Percentiles rank a stretch among this genome's conserved stretches.
These are phyloP conservation scores for Fusarium sp. DNA, from an alignment of 2,329 filamentous ascomycete species.

Conservation along the genomic window DNA sequence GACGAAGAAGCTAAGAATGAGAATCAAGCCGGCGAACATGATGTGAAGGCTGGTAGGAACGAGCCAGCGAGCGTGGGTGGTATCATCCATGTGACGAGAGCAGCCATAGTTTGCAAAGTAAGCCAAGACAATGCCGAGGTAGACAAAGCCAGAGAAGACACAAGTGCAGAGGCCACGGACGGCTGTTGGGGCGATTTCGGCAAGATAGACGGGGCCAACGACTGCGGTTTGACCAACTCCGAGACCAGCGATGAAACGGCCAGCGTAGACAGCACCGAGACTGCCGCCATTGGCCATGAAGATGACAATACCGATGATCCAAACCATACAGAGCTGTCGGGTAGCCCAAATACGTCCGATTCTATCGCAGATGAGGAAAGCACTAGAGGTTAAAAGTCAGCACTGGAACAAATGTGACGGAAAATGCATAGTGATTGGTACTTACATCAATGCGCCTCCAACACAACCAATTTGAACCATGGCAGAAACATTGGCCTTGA, in stretches of 20 bases:
- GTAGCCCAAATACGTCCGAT: conserved; percentile 27
- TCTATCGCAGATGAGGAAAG: conserved; percentile 18
- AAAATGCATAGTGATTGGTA: accelerated
- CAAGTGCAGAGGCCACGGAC: conserved; percentile 35
- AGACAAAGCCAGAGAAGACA: conserved; percentile 32
- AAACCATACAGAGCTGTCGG: conserved; percentile 12
- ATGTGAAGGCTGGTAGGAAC: conserved; percentile 33
- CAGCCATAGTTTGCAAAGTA: conserved; percentile 37
- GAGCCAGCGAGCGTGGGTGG: conserved; percentile 25
- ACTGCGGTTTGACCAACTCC: conserved; percentile 36
- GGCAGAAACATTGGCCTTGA: conserved; percentile 27
- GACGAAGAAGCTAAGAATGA: conserved; percentile 24
- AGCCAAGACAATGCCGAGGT: conserved; percentile 26
- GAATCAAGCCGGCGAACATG: conserved; percentile 33
- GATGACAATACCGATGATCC: conserved; percentile 16
- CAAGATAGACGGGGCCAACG: conserved; percentile 32
- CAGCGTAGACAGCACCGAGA: conserved; percentile 25
- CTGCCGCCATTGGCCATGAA: conserved; percentile 23
- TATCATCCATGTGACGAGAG: conserved; percentile 18
- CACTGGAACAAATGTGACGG: too few relatives aligned
- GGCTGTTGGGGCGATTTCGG: conserved; percentile 34
- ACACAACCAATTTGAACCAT: conserved; percentile 28
- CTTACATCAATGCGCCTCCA: conserved; percentile 21
- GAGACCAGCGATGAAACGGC: conserved; percentile 33
- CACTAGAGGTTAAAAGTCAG: background rate